phyloP scores from a whole-genome alignment of 805 yeast genomes.

The Schwanniomyces polymorphus region DNA sequence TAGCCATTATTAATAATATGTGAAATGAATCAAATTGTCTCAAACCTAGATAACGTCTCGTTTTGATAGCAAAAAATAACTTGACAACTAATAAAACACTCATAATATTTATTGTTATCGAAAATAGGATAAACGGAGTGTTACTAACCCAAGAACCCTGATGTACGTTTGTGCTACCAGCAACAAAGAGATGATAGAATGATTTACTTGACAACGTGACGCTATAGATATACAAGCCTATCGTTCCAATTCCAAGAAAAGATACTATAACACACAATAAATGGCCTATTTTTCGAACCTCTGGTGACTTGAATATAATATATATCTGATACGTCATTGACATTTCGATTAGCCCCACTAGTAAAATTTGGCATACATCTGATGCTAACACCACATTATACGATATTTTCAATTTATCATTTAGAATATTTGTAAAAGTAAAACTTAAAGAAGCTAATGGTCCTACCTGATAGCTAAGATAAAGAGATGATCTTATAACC shows the following conservation, averaged over 20 bases:
- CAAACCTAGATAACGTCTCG: constrained; percentile 75
- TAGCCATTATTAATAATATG: constrained; percentile 73
- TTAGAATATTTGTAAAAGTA: constrained; percentile 29
- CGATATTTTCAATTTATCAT: constrained; percentile 29
- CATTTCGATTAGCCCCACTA: constrained; percentile 60
- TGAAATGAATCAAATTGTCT: constrained; percentile 83
- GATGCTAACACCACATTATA: constrained; percentile 59
- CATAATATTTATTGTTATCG: constrained; percentile 65
- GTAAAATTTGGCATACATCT: constrained; percentile 56
- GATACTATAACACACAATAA: constrained; percentile 37
- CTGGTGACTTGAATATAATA: constrained; percentile 65
- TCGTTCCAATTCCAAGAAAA: constrained; percentile 52
- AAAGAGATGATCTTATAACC: constrained; percentile 61
- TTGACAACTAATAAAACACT: constrained; percentile 64
- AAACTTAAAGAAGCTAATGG: constrained; percentile 51
- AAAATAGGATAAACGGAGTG: constrained; percentile 62
- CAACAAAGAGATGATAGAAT: constrained; percentile 17
- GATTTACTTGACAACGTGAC: constrained; percentile 44
- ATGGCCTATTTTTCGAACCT: constrained; percentile 42
- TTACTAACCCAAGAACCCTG: constrained; percentile 40
- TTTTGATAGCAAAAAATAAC: constrained; percentile 63
- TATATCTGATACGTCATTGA: constrained; percentile 72
- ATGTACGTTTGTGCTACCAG: not conserved
- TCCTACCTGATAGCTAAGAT: constrained; percentile 53
- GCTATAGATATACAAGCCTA: constrained; percentile 58